These are phyloP conservation scores for Cordyceps militaris DNA, from an alignment of 2,329 filamentous ascomycete species.

Conservation along the genomic window DNA sequence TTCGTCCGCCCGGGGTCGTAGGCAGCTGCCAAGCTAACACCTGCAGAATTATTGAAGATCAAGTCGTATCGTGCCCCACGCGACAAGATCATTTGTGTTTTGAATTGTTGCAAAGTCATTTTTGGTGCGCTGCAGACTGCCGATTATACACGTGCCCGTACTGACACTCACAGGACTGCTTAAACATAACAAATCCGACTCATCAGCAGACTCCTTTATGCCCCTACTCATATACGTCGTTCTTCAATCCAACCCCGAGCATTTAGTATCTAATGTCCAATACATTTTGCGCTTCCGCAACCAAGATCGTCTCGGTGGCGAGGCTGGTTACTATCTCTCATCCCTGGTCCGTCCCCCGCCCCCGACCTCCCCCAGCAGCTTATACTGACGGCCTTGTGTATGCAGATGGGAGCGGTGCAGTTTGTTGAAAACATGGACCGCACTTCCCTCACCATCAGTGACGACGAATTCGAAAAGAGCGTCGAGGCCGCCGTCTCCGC, in stretches of 20 bases:
- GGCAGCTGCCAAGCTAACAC: slow-evolving; percentile 12
- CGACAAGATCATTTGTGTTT: slow-evolving; percentile 96
- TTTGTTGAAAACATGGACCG: slow-evolving; percentile 96
- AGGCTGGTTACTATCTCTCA: slow-evolving; percentile 96
- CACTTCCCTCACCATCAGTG: slow-evolving; percentile 84
- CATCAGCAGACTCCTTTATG: slow-evolving; percentile 93
- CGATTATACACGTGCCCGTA: background rate
- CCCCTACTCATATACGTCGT: slow-evolving; percentile 94
- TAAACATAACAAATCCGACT: slow-evolving; percentile 86
- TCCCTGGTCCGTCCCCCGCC: slow-evolving; percentile 58
- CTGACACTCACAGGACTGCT: slow-evolving; percentile 56
- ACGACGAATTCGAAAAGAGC: slow-evolving; percentile 91
- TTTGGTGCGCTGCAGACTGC: slow-evolving; percentile 57
- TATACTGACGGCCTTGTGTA: background rate
- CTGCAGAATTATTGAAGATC: slow-evolving; percentile 81
- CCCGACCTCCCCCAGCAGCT: too few species aligned
- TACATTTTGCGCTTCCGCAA: slow-evolving; percentile 96
- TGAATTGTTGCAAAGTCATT: slow-evolving; percentile 99
- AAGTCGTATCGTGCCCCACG: slow-evolving; percentile 93
- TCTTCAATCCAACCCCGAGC: slow-evolving; percentile 86
- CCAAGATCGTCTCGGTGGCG: slow-evolving; percentile 94
- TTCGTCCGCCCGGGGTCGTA: slow-evolving; percentile 22
- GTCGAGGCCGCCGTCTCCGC: slow-evolving; percentile 95
- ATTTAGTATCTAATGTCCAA: slow-evolving; percentile 94
- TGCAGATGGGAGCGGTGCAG: slow-evolving; percentile 81